Evolutionary conservation across 352 stramenopile genomes (phyloP), one percentile per base, ranked within the genome.

Genomic region (Phytophthora idaei): DNA sequence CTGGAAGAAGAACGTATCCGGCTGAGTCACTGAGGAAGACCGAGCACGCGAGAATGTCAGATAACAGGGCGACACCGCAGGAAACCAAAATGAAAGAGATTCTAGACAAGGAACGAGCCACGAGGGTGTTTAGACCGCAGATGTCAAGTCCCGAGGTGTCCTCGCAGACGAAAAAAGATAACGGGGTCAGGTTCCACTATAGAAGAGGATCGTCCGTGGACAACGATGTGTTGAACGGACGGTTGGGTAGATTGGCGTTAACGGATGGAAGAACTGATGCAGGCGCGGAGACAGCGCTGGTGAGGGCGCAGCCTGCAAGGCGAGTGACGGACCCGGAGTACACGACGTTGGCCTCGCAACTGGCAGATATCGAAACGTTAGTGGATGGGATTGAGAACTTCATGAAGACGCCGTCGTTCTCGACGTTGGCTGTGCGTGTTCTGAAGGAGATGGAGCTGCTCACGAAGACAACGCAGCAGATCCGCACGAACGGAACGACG

Each of bases 111-210:
- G 74, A 85, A 46, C 71, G 71, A 45, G 62, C 63, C 17, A 64
- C 67, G 45, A 62, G 49, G 31, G 59, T 61, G 32, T 64, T 55
- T 34, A 31, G 37, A 63, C 47, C 49, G 37, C 45, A 56, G 25
- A 50, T 49, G 53, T 71, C 46, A 54, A 76, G 27, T 57, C 74
- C 47, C 21, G 67, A 82, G 58, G 45, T 62, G 27, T 49, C 48
- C 11, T 12, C 14, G 3, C 10, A 54, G 17, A 48, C 51, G 14
- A 71, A 50, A 48, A 67, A 69, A 51, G 70, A 79, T 31, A 61
- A 52, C 14, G 78, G 78, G 3, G 78, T 92, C 25, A 87, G 72
- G 25, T 92, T 92, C 62, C 83, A 89, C 53, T 92, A 90, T 42
- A 63, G 76, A 60, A 69, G 83, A 55, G 70, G 74, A 11, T 58